phyloP scores from a whole-genome alignment of 345 rosid species.

The Carallia brachiata region DNA sequence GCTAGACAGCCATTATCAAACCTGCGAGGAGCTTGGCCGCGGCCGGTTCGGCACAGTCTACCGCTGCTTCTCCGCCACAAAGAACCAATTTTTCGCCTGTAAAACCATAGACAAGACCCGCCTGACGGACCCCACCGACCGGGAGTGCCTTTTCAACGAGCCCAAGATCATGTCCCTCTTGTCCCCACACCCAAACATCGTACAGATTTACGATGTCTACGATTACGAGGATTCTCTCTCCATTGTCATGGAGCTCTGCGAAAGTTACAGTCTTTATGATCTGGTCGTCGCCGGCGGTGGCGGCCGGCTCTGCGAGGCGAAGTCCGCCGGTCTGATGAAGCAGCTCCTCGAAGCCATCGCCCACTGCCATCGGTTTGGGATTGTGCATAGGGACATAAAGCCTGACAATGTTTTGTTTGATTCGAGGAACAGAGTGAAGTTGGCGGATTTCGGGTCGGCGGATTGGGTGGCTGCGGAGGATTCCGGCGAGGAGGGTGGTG shows the following conservation, averaged over 20 bases:
- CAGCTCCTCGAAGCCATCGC: slow-evolving; percentile 20
- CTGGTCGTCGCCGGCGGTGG: background rate
- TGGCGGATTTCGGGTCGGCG: slow-evolving; percentile 23
- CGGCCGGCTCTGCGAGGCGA: slow-evolving; percentile 11
- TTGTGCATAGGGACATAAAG: slow-evolving; percentile 27
- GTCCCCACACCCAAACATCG: slow-evolving; percentile 33
- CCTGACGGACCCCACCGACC: slow-evolving; percentile 27
- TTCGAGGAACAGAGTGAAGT: slow-evolving; percentile 11
- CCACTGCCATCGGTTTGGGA: slow-evolving; percentile 21
- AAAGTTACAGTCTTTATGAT: slow-evolving; percentile 24
- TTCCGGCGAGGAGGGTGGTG: background rate
- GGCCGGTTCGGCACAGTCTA: slow-evolving; percentile 30
- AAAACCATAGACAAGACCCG: slow-evolving; percentile 22
- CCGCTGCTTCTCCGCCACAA: slow-evolving; percentile 24
- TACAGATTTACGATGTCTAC: slow-evolving; percentile 26
- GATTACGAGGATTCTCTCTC: slow-evolving; percentile 20
- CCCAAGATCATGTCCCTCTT: slow-evolving; percentile 26
- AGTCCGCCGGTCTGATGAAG: slow-evolving; percentile 10
- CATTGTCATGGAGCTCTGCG: slow-evolving; percentile 29
- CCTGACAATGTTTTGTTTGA: slow-evolving; percentile 28
- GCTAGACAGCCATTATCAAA: slow-evolving; percentile 20
- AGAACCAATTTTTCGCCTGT: slow-evolving; percentile 22
- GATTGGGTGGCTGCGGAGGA: slow-evolving; percentile 2
- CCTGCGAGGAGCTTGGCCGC: slow-evolving; percentile 35
- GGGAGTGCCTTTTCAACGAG: slow-evolving; percentile 27